phyloP scores from a whole-genome alignment of 129 eudicot species.

The Tanacetum coccineum region DNA sequence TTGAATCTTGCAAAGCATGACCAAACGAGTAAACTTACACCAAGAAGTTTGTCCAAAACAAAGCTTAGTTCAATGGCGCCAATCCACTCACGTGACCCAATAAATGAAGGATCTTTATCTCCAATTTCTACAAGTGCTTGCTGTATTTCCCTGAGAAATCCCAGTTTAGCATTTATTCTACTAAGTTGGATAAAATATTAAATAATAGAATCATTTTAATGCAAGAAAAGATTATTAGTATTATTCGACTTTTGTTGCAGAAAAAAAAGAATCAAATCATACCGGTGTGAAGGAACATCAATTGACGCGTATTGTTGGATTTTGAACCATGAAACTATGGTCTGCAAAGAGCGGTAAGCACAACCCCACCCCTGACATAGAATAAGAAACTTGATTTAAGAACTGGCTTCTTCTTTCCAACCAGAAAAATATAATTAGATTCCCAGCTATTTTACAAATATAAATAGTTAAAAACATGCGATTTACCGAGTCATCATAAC shows the following conservation, averaged over 20 bases:
- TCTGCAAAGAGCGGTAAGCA: conserved; percentile 97
- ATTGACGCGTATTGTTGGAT: conserved; percentile 81
- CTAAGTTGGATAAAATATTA: conserved; percentile 1
- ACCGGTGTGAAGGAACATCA: conserved; percentile 96
- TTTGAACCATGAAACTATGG: conserved; percentile 95
- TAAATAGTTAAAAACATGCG: background rate
- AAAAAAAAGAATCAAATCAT: background rate
- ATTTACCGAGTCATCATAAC: conserved; percentile 82
- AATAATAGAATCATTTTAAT: too few relatives aligned
- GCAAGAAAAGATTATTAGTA: too few relatives aligned
- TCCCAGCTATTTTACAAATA: background rate
- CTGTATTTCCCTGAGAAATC: conserved; percentile 78
- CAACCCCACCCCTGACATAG: conserved; percentile 95
- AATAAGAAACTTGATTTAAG: conserved; percentile 7
- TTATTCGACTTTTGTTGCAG: background rate
- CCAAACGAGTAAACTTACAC: conserved; percentile 53
- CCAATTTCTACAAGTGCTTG: conserved; percentile 92
- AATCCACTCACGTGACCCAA: conserved; percentile 97
- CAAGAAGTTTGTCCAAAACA: conserved; percentile 93
- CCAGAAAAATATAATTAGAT: background rate
- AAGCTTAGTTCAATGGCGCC: conserved; percentile 99
- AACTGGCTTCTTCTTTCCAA: conserved; percentile 11
- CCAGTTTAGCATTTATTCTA: background rate
- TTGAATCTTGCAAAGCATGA: background rate
- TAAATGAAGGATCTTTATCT: conserved; percentile 88